Base-by-base conservation (phyloP, 495 filamentous ascomycete genomes). In the Physcia stellaris region DNA sequence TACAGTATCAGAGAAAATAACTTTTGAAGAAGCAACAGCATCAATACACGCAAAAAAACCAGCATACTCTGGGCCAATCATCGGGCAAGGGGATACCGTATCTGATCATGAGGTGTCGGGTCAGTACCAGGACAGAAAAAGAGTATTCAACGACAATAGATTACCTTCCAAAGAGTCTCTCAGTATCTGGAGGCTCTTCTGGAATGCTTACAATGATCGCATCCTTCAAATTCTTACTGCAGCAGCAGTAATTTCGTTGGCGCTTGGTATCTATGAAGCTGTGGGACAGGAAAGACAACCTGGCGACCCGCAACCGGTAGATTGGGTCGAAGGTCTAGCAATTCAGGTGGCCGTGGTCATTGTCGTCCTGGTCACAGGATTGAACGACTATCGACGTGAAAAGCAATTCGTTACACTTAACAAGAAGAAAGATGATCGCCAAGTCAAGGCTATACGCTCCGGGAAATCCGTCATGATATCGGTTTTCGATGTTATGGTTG, bases 141-240 rank as follows among this genome's bases (percentile, higher is more conserved):
- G 79, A 24, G 63, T 87, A 15, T 92, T 71, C 57, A 67, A 66
- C 35, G 74, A 84, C 53, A 92, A 92, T 48, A 57, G 73, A 36
- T 53, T 92, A 16, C 84, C 84, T 0, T 70, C 66, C 39, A 79
- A 82, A 53, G 80, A 86, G 49, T 71, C 78, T 21, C 80, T 83
- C 41, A 75, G 62, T 30, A 68, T 92, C 37, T 64, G 80, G 43
- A 68, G 77, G 48, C 47, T 88, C 24, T 77, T 87, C 52, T 92
- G 83, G 83, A 77, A 79, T 50, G 83, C 83, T 6, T 86, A 85
- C 53, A 84, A 88, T 50, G 84, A 92, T 59, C 84, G 84, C 43
- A 80, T 92, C 16, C 63, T 92, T 37, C 80, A 88, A 13, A 59
- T 85, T 13, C 61, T 86, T 36, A 81, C 79, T 10, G 63, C 71